Evolutionary conservation across 768 basidiomycete genomes (phyloP).

Genomic region (Xerocomus brunneocitrinus): DNA sequence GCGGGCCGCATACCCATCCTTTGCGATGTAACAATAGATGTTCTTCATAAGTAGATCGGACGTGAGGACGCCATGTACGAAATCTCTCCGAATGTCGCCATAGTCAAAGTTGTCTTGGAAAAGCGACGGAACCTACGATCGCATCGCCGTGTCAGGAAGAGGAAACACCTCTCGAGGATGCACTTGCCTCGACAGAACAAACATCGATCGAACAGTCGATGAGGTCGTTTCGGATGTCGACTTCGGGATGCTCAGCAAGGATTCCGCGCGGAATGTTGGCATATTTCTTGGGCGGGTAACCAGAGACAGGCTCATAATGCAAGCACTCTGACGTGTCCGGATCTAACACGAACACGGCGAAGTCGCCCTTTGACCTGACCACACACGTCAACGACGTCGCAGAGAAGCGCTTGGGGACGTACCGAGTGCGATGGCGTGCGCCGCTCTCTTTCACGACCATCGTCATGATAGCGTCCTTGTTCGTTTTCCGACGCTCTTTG

Average conservation of each 20-base stretch:
- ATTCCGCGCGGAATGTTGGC: constrained; percentile 76
- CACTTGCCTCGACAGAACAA: constrained; percentile 85
- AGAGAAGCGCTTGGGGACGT: constrained; percentile 18
- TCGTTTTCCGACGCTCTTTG: constrained; percentile 78
- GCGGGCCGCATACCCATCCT: constrained; percentile 87
- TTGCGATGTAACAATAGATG: constrained; percentile 85
- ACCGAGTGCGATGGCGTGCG: constrained; percentile 69
- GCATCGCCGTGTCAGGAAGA: not conserved
- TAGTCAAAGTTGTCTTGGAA: constrained; percentile 99
- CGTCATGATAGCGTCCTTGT: constrained; percentile 95
- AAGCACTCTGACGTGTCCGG: constrained; percentile 73
- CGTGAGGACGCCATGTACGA: constrained; percentile 90
- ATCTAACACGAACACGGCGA: constrained; percentile 76
- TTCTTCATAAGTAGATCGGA: constrained; percentile 94
- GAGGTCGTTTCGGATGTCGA: constrained; percentile 85
- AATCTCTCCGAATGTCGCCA: constrained; percentile 84
- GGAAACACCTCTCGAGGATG: not conserved
- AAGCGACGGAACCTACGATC: constrained; percentile 76
- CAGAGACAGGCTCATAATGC: constrained; percentile 76
- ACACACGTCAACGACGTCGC: not conserved
- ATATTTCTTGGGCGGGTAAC: constrained; percentile 58
- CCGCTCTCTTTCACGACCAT: constrained; percentile 87
- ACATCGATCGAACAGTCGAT: constrained; percentile 89
- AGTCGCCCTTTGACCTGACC: constrained; percentile 63
- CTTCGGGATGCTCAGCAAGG: constrained; percentile 64